These are phyloP conservation scores for Infundibulicybe gibba DNA, from an alignment of 768 basidiomycete species.

Conservation along the genomic window DNA sequence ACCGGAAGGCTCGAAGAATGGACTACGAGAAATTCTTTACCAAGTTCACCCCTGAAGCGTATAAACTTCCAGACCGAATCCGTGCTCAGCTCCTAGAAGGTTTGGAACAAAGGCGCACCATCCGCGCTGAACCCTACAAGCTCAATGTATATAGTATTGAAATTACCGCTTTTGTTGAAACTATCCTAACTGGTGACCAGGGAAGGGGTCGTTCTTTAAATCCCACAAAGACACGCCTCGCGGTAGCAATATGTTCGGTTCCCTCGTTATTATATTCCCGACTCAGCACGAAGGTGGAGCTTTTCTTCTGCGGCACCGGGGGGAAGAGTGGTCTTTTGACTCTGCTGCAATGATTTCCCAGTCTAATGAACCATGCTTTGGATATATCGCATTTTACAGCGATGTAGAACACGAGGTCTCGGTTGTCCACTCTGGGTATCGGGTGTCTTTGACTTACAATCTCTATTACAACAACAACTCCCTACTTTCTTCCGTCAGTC, in stretches of 20 bases:
- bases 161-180: background rate
- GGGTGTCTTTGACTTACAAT: slow-evolving; percentile 40
- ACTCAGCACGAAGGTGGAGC: no score
- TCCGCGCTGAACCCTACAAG: slow-evolving; percentile 25
- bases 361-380: slow-evolving; percentile 13
- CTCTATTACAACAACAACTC: slow-evolving; percentile 21
- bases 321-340: slow-evolving; percentile 34
- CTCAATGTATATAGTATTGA: slow-evolving; percentile 32
- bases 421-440: slow-evolving; percentile 29
- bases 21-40: slow-evolving; percentile 32
- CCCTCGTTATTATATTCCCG: no score
- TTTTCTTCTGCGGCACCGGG: no score
- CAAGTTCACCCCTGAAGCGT: slow-evolving; percentile 9
- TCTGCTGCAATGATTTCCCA: slow-evolving; percentile 18
- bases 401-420: slow-evolving; percentile 39
- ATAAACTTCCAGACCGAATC: slow-evolving; percentile 18
- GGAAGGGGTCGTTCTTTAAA: slow-evolving; percentile 38
- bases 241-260: no score
- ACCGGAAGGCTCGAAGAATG: slow-evolving; percentile 44
- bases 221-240: no score
- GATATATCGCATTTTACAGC: no score
- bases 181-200: no score
- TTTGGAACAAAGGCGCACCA: slow-evolving; percentile 3
- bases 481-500: background rate
- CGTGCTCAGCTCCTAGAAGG: slow-evolving; percentile 1